Evolutionary conservation across 2,329 filamentous ascomycete genomes (phyloP).

Genomic region (Aureobasidium pullulans): DNA sequence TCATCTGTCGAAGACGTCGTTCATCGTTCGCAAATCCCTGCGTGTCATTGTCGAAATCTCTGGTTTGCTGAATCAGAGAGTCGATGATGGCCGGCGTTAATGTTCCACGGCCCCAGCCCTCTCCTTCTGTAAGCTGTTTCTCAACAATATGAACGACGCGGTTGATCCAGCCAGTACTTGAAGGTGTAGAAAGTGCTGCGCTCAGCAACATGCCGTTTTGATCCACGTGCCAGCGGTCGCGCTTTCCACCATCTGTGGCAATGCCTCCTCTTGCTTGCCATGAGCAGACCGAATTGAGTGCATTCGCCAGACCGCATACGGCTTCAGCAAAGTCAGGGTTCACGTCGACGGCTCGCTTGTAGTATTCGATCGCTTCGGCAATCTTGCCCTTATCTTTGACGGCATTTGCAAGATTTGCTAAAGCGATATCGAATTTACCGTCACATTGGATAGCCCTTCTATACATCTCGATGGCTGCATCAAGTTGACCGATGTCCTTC

Average conservation of each 20-base stretch:
- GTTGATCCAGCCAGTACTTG: constrained; percentile 73
- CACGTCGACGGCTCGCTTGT: constrained; percentile 79
- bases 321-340: constrained; percentile 96
- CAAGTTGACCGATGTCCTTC: constrained; percentile 91
- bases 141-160: constrained; percentile 85
- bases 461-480: constrained; percentile 93
- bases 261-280: constrained; percentile 89
- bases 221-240: constrained; percentile 91
- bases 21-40: constrained; percentile 30
- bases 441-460: constrained; percentile 90
- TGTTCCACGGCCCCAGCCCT: constrained; percentile 72
- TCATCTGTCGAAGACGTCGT: constrained; percentile 28
- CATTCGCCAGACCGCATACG: constrained; percentile 89
- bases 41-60: constrained; percentile 27
- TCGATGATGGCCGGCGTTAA: constrained; percentile 42
- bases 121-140: constrained; percentile 79
- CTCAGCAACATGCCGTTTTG: constrained; percentile 76
- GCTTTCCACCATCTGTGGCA: constrained; percentile 60
- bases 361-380: constrained; percentile 85
- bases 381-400: constrained; percentile 95
- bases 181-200: constrained; percentile 51
- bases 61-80: constrained; percentile 40
- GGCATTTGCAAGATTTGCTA: constrained; percentile 94
- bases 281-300: constrained; percentile 91
- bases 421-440: constrained; percentile 88